Evolutionary conservation across 2,329 filamentous ascomycete species (phyloP), one percentile per base, ranked within the genome.

Genomic region (Phialophora verrucosa): DNA sequence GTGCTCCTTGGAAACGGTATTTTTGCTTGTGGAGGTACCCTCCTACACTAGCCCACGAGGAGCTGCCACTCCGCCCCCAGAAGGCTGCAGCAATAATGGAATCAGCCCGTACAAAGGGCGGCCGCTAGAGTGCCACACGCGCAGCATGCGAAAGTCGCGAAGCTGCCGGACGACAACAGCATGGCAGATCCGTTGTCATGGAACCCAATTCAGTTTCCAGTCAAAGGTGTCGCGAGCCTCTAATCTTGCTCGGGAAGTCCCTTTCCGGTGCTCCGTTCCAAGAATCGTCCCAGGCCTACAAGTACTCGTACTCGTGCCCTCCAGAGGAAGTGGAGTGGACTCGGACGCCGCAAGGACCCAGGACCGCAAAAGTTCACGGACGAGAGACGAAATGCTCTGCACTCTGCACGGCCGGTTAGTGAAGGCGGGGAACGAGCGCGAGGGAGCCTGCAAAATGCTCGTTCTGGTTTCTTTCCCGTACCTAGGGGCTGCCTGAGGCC

Each of bases 361-460:
- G 29, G 29, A 8, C 5, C 8, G 29, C 29, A 31, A 0, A 31
- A 31, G 31, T 31, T 2, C 31, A 31, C 31, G 7, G 31, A 31
- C 8, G 31, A 27, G 23, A 2, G 29, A 31, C 29, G 31, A 31
- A 31, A 31, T 31, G 31, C 31, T 31, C 31, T 31, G 23, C 51
- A 8, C 27, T 17, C 53, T 58, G 54, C 61, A 58, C 14, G 27
- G 32, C 62, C 62, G 62, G 54, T 54, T 32, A 54, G 57, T 59
- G 55, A 29, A 53, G 60, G 61, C 56, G 62, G 62, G 62, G 55
- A 59, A 59, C 31, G 27, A 59, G 47, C 62, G 62, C 31, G 10
- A 49, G 49, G 29, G 17, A 17, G 54, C 14, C 51, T 58, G 61
- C 61, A 29, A 58, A 23, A 14, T 32, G 54, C 54, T 31, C 29